Evolutionary conservation across 371 early-diverging fungal genomes (phyloP), one percentile per base, ranked within the genome.

Genomic region (Rhizopus delemar): DNA sequence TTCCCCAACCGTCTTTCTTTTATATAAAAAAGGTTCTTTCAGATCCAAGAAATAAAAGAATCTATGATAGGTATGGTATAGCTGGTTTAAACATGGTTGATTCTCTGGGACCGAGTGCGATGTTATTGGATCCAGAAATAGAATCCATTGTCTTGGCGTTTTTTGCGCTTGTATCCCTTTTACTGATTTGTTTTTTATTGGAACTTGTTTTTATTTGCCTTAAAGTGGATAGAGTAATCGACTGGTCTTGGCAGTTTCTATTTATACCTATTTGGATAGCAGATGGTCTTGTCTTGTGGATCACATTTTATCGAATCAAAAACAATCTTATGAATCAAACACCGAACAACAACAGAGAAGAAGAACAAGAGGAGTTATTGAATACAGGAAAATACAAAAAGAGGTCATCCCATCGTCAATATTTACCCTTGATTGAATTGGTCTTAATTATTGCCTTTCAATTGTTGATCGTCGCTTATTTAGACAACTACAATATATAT

Each of bases 21-120:
- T 15, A 38, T 13, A 11, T 13, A 11, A 13, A 43, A 43, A 43
- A 66, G 66, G 71, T 73, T 29, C 56, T 73, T 60, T 80, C 87
- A 36, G 91, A 93, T 64, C 81, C 86, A 22, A 85, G 92, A 57
- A 91, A 89, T 69, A 83, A 92, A 48, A 69, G 79, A 15, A 80
- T 89, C 12, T 94, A 95, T 69, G 93, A 95, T 79, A 80, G 83
- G 22, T 90, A 94, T 73, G 96, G 97, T 38, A 90, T 91, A 63
- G 80, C 86, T 38, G 96, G 95, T 8, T 72, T 94, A 5, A 78
- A 80, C 53, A 91, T 93, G 92, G 83, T 90, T 53, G 88, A 84
- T 22, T 77, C 84, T 6, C 76, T 90, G 59, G 86, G 80, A 38
- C 48, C 48, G 4, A 84, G 91, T 51, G 80, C 90, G 36, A 76